A percentile compares a stretch with the other conserved stretches of the same genome.
phyloP scores from a whole-genome alignment of 2,329 filamentous ascomycete genomes.

The Paraphaeosphaeria minitans region DNA sequence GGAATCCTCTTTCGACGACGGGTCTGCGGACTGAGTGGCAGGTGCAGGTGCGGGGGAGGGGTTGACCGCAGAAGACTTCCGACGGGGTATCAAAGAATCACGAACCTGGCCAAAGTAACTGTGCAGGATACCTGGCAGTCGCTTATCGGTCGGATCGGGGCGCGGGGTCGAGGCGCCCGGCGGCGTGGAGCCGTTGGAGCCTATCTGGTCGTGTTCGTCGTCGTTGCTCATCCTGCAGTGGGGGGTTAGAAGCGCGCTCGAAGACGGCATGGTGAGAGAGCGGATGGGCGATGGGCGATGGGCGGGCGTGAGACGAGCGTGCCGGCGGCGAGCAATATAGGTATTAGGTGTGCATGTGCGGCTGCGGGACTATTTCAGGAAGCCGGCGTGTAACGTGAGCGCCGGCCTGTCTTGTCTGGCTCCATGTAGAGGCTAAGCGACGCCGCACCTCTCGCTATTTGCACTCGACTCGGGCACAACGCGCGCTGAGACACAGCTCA shows the following conservation, averaged over 20 bases:
- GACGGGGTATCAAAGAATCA: slow-evolving; percentile 63
- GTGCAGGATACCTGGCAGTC: slow-evolving; percentile 89
- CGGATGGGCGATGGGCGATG: slow-evolving; percentile 5
- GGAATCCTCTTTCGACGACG: slow-evolving; percentile 29
- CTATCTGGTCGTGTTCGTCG: slow-evolving; percentile 75
- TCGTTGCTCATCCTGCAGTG: slow-evolving; percentile 60
- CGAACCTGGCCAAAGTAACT: slow-evolving; percentile 99
- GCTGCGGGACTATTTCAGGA: slow-evolving; percentile 26
- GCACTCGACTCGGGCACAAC: background rate
- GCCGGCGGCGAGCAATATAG: slow-evolving; percentile 11
- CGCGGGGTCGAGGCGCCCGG: slow-evolving; percentile 92
- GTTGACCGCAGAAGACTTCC: slow-evolving; percentile 47
- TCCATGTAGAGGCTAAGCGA: slow-evolving; percentile 12
- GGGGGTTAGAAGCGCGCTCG: slow-evolving; percentile 44
- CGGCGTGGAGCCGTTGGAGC: slow-evolving; percentile 80
- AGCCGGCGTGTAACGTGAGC: slow-evolving; percentile 39
- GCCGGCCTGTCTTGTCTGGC: slow-evolving; percentile 9
- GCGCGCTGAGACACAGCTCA: slow-evolving; percentile 10
- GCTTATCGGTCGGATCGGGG: slow-evolving; percentile 92
- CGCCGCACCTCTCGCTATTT: slow-evolving; percentile 3
- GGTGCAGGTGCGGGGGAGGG: slow-evolving; percentile 44
- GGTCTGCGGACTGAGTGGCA: slow-evolving; percentile 24
- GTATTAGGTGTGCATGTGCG: slow-evolving; percentile 17
- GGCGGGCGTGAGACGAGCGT: slow-evolving; percentile 2
- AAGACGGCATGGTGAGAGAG: slow-evolving; percentile 33